Evolutionary conservation across 306 rosid species (phyloP), one percentile per base, ranked within the genome.

Genomic region (Trifolium fragiferum): DNA sequence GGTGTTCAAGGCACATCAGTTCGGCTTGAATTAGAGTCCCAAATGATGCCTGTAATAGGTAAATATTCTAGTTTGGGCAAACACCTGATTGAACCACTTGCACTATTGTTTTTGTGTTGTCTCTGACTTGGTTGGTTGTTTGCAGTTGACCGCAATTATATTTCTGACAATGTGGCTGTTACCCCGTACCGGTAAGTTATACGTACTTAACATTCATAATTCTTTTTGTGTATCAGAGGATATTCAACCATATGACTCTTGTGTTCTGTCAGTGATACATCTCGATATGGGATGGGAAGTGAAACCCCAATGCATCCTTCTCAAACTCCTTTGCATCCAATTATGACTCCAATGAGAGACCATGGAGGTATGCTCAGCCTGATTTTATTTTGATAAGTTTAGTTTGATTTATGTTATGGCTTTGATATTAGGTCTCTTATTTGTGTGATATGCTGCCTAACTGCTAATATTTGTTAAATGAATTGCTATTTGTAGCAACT

Each of bases 241-340:
- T 76, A 49, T 76, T 72, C 43, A 55, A 30, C 21, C 51, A 33
- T 66, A 60, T 68, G 44, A 67, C 25, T 20, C n/a, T 70, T 25
- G 3, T 75, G 16, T 81, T 55, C 44, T 81, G 47, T 40, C 89
- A 94, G 99, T 62, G 99, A 90, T 27, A 14, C 81, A 4, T 71
- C 96, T 57, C 89, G 93, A 70, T 92, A 92, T 53, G 96, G 97
- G 67, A 92, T 89, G 90, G 99, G 99, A 83, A 92, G 99, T 75
- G 97, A 95, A 82, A 95, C 99, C 18, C 99, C 99, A 11, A 89
- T 95, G 96, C 98, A 90, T 85, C 96, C 97, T 74, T 95, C 99
- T 81, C 86, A 96, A 73, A 94, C 99, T 76, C 99, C 99, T 10
- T 76, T 95, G n/a, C 98, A 95, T 83, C 98, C 99, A 12, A 90